phyloP scores from a whole-genome alignment of 306 rosid species.

The Cajanus cajan region DNA sequence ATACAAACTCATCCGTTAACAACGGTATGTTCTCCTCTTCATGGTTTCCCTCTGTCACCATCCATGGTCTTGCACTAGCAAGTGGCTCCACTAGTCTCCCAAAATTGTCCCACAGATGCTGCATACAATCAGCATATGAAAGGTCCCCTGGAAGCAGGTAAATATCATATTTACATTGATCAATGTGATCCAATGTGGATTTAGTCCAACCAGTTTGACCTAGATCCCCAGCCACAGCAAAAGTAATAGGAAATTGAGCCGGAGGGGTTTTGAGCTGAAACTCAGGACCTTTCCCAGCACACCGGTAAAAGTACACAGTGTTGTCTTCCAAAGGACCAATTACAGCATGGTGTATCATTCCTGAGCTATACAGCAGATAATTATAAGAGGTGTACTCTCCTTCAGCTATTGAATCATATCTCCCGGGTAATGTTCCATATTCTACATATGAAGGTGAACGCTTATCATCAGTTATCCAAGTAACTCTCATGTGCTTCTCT shows the following conservation, averaged over 20 bases:
- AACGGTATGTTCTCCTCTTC: conserved; percentile 69
- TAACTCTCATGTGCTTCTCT: conserved; percentile 69
- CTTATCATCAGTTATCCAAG: conserved; percentile 70
- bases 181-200: conserved; percentile 84
- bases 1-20: conserved; percentile 59
- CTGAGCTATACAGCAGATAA: conserved; percentile 73
- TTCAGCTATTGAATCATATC: conserved; percentile 54
- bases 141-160: conserved; percentile 95
- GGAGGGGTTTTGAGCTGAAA: conserved; percentile 86
- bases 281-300: conserved; percentile 81
- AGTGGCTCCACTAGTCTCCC: conserved; percentile 89
- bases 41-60: conserved; percentile 96
- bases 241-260: conserved; percentile 68
- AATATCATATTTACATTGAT: conserved; percentile 70
- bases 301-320: conserved; percentile 70
- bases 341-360: conserved; percentile 89
- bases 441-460: conserved; percentile 70
- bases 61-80: conserved; percentile 95
- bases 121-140: conserved; percentile 88
- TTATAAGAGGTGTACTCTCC: conserved; percentile 79
- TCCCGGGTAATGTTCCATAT: conserved; percentile 70
- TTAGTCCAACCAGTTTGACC: conserved; percentile 97
- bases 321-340: conserved; percentile 79
- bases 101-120: conserved; percentile 79
- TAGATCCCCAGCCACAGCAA: conserved; percentile 88